phyloP scores from a whole-genome alignment of 805 yeast species.

The Yarrowia divulgata region DNA sequence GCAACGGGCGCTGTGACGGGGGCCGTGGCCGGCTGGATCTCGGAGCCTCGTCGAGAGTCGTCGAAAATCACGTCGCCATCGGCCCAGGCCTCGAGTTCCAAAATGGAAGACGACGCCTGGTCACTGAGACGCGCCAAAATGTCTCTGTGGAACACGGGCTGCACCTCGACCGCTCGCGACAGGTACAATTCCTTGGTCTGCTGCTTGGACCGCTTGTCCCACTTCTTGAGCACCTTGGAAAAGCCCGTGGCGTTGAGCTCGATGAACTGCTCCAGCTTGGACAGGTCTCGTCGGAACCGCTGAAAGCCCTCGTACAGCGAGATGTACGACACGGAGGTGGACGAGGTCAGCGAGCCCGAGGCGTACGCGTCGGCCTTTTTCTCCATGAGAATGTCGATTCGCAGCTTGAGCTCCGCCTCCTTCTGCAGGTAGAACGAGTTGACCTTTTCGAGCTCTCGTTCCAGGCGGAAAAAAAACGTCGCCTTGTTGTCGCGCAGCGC shows the following conservation, averaged over 20 bases:
- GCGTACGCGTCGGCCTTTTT: conserved; percentile 65
- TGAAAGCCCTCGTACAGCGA: conserved; percentile 88
- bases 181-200: conserved; percentile 92
- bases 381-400: conserved; percentile 75
- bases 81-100: conserved; percentile 78
- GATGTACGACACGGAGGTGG: conserved; percentile 76
- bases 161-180: conserved; percentile 92
- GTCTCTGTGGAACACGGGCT: conserved; percentile 92
- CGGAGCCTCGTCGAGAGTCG: conserved; percentile 30
- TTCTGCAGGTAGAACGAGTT: conserved; percentile 90
- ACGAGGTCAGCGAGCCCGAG: conserved; percentile 58
- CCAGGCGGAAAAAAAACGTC: conserved; percentile 83
- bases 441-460: conserved; percentile 94
- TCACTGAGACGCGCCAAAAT: conserved; percentile 87
- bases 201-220: conserved; percentile 97
- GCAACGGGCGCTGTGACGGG: conserved; percentile 10
- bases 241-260: conserved; percentile 96
- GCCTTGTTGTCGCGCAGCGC: conserved; percentile 88
- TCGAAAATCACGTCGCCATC: conserved; percentile 56
- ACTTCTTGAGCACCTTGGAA: conserved; percentile 91
- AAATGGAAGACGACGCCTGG: conserved; percentile 56
- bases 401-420: conserved; percentile 83
- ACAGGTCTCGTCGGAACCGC: conserved; percentile 86
- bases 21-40: not conserved
- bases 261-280: conserved; percentile 88